Evolutionary conservation across 2,329 filamentous ascomycete species (phyloP).

Genomic region (Plectosphaerella cucumerina): DNA sequence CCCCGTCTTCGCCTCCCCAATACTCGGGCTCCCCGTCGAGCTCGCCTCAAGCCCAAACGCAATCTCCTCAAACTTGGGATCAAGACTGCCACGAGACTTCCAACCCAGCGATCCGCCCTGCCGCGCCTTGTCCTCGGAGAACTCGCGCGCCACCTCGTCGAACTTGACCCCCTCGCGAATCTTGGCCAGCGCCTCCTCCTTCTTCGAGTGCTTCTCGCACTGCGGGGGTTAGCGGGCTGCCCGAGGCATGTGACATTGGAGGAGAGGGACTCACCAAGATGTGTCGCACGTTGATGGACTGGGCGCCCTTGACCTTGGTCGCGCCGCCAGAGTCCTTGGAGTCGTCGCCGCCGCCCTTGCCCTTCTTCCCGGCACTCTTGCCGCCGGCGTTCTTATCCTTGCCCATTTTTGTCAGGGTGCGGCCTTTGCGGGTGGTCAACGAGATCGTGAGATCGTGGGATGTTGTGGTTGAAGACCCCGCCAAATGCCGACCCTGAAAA

Average conservation of each 20-base stretch:
- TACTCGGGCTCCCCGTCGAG: slow-evolving; percentile 59
- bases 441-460: background rate
- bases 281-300: slow-evolving; percentile 70
- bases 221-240: slow-evolving; percentile 21
- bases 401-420: too few relatives aligned
- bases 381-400: slow-evolving; percentile 30
- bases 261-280: slow-evolving; percentile 47
- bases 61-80: slow-evolving; percentile 67
- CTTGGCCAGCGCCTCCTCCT: slow-evolving; percentile 70
- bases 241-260: background rate
- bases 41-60: slow-evolving; percentile 67
- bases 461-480: background rate
- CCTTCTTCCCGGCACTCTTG: slow-evolving; percentile 30
- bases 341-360: slow-evolving; percentile 21
- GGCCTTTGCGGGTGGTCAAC: background rate
- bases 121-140: slow-evolving; percentile 73
- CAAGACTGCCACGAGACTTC: slow-evolving; percentile 64
- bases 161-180: slow-evolving; percentile 65
- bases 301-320: slow-evolving; percentile 54
- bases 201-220: slow-evolving; percentile 74
- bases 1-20: slow-evolving; percentile 67
- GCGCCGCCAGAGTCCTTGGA: slow-evolving; percentile 22
- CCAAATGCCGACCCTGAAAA: background rate
- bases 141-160: slow-evolving; percentile 68
- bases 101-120: slow-evolving; percentile 68